Evolutionary conservation across 345 rosid genomes (phyloP).

Genomic region (Jatropha curcas): DNA sequence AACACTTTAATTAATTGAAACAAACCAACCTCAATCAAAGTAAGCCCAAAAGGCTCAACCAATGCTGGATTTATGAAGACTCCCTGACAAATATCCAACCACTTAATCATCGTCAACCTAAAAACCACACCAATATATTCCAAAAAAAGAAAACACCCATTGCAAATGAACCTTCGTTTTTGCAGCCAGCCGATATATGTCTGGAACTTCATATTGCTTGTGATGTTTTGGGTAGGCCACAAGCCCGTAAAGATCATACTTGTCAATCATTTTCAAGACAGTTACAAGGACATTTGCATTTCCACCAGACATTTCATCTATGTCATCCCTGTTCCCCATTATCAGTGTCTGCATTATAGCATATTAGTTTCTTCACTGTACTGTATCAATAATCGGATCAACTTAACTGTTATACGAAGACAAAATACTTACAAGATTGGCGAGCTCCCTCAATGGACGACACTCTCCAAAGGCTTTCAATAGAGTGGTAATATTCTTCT

Average conservation of each 20-base stretch:
- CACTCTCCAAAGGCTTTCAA: conserved; percentile 95
- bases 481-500: conserved; percentile 93
- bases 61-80: conserved; percentile 97
- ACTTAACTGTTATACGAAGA: neutral
- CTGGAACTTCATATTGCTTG: conserved; percentile 93
- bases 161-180: conserved; percentile 63
- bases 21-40: conserved; percentile 80
- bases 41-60: conserved; percentile 97
- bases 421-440: conserved; percentile 70
- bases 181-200: conserved; percentile 88
- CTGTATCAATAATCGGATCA: neutral
- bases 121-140: conserved; percentile 8
- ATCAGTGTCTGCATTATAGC: conserved; percentile 63
- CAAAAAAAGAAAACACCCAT: neutral
- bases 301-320: conserved; percentile 79
- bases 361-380: conserved; percentile 3
- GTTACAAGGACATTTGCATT: conserved; percentile 80
- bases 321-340: conserved; percentile 93
- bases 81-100: conserved; percentile 51
- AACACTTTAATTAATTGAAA: neutral
- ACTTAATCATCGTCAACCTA: conserved; percentile 11
- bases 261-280: conserved; percentile 80
- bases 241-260: conserved; percentile 88
- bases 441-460: conserved; percentile 85
- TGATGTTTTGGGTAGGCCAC: conserved; percentile 99